These are phyloP conservation scores for Casuarina glauca DNA, from an alignment of 306 rosid genomes.

Conservation along the genomic window DNA sequence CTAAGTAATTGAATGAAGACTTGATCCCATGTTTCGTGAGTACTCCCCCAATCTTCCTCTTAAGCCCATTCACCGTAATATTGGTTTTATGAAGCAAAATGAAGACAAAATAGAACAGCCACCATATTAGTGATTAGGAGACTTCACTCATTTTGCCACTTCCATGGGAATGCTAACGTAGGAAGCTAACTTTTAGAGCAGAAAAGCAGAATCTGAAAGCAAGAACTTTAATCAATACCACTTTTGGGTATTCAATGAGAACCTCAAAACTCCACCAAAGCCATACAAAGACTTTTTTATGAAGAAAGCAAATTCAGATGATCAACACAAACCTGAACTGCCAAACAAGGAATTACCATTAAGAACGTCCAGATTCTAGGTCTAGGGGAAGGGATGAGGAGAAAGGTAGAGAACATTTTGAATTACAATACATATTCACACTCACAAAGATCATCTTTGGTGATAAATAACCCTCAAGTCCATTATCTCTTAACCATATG, in stretches of 20 bases:
- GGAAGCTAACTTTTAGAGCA: background rate
- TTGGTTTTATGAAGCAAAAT: background rate
- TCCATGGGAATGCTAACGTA: background rate
- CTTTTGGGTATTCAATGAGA: constrained; percentile 9
- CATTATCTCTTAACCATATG: background rate
- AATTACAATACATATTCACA: background rate
- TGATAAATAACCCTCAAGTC: background rate
- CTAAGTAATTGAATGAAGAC: background rate
- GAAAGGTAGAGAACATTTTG: constrained; percentile 13
- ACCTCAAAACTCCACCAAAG: constrained; percentile 18
- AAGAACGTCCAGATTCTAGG: constrained; percentile 15
- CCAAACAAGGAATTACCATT: constrained; percentile 20
- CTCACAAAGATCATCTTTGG: background rate
- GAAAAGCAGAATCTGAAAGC: constrained; percentile 14
- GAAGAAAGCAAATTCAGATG: constrained; percentile 23
- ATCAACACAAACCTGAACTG: constrained; percentile 23
- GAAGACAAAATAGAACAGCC: background rate
- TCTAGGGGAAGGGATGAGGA: background rate
- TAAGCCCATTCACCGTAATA: background rate
- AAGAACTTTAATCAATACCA: background rate
- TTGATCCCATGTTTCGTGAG: background rate
- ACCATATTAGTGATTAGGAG: background rate
- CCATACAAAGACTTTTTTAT: constrained; percentile 12
- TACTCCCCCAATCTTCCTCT: background rate
- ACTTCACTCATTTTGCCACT: background rate